Base-by-base conservation (phyloP, 768 basidiomycete species). In the Sporobolomyces phaffii region DNA sequence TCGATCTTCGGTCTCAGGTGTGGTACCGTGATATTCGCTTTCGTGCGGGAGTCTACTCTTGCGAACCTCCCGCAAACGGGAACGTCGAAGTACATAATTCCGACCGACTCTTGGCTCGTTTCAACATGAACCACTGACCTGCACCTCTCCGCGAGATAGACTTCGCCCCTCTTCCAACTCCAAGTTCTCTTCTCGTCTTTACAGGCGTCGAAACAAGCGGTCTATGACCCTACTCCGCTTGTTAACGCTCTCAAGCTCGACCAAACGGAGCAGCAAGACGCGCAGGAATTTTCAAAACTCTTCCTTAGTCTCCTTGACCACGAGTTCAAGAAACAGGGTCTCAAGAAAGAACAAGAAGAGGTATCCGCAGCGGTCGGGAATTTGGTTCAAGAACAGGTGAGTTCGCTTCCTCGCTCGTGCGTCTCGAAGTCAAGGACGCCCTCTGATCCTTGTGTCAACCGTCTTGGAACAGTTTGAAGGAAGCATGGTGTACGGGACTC, bases 221-320 rank as follows among this genome's bases (percentile, higher is more conserved):
- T 87, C 0, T 92, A 88, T 75, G 91, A 97, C 77, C 94, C 94
- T 0, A 79, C 80, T 20, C 87, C 86, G 68, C 83, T 98, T 18
- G 88, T 93, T 9, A 87, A 92, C 75, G 90, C 90, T 71, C 79
- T 98, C 58, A 83, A 86, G 64, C 79, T 98, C 43, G 83, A 87
- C 24, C 85, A 86, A 1, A 82, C 86, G 6, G 89, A 96, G 75
- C 94, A 98, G 75, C 93, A 97, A 78, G 94, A 98, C 79, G 92
- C 94, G 34, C 91, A 93, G 78, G 94, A 98, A 91, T 96, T 97
- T 76, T 91, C 90, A 3, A 97, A 97, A 73, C 82, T 97, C 22
- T 94, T 97, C 78, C 88, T 97, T 84, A 85, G 86, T 17, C 87
- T 91, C 74, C 81, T 97, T 38, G 89, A 90, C 69, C 81, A 81